Base-by-base conservation (phyloP, 306 rosid species). In the Prunus padus region DNA sequence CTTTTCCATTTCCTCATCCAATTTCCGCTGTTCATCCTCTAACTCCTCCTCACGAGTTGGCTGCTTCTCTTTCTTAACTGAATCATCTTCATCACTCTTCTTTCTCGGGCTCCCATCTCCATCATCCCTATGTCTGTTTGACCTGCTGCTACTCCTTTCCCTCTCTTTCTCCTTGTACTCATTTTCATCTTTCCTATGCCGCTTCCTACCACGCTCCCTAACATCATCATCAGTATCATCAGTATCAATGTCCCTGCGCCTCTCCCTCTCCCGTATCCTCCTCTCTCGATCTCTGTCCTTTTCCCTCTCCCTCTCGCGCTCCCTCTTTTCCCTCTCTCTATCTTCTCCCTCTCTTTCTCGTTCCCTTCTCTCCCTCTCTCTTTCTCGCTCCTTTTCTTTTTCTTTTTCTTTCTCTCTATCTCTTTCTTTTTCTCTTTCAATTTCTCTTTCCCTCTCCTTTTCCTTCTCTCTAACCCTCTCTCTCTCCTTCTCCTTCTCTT, bases 1-100 rank as follows among this genome's bases (percentile, higher is more conserved):
- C 85, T 93, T 93, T 80, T 93, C 98, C 94, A 91, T 89, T 76
- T 93, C 97, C 45, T 93, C 97, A 72, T 93, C 98, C 85, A 93
- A 80, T 82, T 80, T 91, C 73, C 37, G 84, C 67, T 91, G 92
- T 76, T 93, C 98, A 52, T 87, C 88, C 83, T 93, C 97, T 47
- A 93, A 74, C 84, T 89, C 96, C 90, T 85, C 96, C 72, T 89
- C 98, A 42, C 83, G 86, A 19, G 91, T 81, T 26, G 78, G 84
- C 73, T 84, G 81, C 25, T 54, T 84, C 72, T 86, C 92, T 49
- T 75, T 79, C 60, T 79, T 73, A 82, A 84, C 87, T 1, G 72
- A 83, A 20, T 85, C 89, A 84, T 87, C 90, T 33, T 76, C 87
- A 12, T 62, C 83, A 67, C 72, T 83, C 86, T 75, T 89, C 74